Evolutionary conservation across 352 stramenopile genomes (phyloP).

Genomic region (Phytophthora agathidicida): DNA sequence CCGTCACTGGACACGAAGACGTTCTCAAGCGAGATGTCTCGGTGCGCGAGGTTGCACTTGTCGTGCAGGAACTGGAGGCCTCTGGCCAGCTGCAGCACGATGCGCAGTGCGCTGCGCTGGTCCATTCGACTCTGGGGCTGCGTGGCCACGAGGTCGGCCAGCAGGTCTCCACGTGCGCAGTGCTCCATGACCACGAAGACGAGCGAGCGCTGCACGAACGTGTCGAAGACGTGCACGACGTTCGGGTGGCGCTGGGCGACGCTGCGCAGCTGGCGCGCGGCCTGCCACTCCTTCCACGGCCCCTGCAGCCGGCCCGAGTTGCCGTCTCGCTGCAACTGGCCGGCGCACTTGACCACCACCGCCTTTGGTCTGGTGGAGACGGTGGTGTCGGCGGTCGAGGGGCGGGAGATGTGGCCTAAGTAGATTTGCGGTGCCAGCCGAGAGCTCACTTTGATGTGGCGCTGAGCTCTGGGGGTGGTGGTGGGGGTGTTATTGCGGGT

Average conservation of each 20-base stretch:
- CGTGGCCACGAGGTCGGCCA: slow-evolving; percentile 34
- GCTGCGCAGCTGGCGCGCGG: slow-evolving; percentile 20
- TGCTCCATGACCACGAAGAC: slow-evolving; percentile 67
- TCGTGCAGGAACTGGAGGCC: slow-evolving; percentile 40
- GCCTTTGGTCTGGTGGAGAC: not conserved
- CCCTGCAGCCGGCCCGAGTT: slow-evolving; percentile 16
- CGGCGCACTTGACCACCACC: slow-evolving; percentile 39
- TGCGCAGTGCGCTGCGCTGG: slow-evolving; percentile 29
- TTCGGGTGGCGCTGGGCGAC: slow-evolving; percentile 30
- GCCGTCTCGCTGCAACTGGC: slow-evolving; percentile 23
- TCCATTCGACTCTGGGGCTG: slow-evolving; percentile 31
- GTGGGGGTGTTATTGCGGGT: not conserved
- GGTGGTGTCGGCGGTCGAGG: not conserved
- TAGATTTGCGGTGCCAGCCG: slow-evolving; percentile 41
- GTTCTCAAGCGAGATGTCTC: slow-evolving; percentile 74
- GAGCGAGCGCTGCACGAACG: slow-evolving; percentile 39
- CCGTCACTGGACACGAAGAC: slow-evolving; percentile 49
- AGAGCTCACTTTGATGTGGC: slow-evolving; percentile 35
- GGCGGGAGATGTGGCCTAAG: slow-evolving; percentile 26
- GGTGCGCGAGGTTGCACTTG: slow-evolving; percentile 40
- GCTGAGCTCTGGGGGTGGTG: not conserved
- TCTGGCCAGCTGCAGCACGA: slow-evolving; percentile 37
- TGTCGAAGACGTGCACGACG: slow-evolving; percentile 44
- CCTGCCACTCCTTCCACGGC: slow-evolving; percentile 38
- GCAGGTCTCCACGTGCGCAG: slow-evolving; percentile 55